Evolutionary conservation across 2,329 filamentous ascomycete species (phyloP).

Genomic region (Huntiella decipiens): DNA sequence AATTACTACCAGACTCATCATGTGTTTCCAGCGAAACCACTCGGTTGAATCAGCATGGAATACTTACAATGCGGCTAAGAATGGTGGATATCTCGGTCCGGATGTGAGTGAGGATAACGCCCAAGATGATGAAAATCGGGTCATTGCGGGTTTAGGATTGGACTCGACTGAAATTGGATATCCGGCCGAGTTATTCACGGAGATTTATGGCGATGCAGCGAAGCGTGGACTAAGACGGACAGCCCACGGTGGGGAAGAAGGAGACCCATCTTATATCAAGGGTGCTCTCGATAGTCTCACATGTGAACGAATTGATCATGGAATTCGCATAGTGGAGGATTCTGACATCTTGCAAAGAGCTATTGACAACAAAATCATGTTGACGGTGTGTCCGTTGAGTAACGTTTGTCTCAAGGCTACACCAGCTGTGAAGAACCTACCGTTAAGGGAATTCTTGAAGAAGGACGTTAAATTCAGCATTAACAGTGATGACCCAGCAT

Average conservation of each 20-base stretch:
- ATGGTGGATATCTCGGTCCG: conserved; percentile 10
- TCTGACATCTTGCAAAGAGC: conserved; percentile 37
- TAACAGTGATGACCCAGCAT: conserved; percentile 57
- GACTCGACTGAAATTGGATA: conserved; percentile 43
- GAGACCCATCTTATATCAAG: conserved; percentile 45
- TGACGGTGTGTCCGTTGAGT: conserved; percentile 56
- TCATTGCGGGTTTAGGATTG: conserved; percentile 44
- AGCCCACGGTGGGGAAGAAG: conserved; percentile 60
- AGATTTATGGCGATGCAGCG: conserved; percentile 37
- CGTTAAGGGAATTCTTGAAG: conserved; percentile 44
- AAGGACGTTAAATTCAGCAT: conserved; percentile 48
- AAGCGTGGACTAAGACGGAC: conserved; percentile 40
- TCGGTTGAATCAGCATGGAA: conserved; percentile 36
- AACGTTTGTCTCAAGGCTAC: conserved; percentile 33
- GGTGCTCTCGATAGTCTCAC: conserved; percentile 42
- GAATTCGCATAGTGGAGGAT: conserved; percentile 45
- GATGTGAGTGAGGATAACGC: neutral
- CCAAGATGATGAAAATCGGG: conserved; percentile 22
- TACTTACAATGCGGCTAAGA: conserved; percentile 24
- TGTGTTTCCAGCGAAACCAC: conserved; percentile 55
- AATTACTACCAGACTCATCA: conserved; percentile 46
- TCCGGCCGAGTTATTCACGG: conserved; percentile 39
- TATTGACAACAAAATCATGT: conserved; percentile 34
- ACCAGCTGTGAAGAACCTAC: conserved; percentile 20
- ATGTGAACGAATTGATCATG: conserved; percentile 55